Evolutionary conservation across 2,329 filamentous ascomycete genomes (phyloP), one percentile per base, ranked within the genome.

Genomic region (Tolypocladium guangdongense): DNA sequence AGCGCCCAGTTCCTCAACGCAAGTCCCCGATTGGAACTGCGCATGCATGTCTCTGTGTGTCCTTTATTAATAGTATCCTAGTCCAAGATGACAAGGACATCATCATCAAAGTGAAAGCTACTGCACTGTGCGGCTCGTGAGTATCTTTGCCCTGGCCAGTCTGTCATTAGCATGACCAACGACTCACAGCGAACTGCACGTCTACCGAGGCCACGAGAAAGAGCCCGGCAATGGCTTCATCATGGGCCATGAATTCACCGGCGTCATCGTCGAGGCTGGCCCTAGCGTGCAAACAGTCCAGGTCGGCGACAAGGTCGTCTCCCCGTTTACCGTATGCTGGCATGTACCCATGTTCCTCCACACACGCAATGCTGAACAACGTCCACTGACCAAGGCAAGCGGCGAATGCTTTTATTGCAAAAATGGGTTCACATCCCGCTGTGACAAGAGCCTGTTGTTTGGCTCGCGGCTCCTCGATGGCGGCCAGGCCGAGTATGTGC

Each of bases 181-280:
- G 16, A n/a, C n/a, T n/a, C 38, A n/a, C 22, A 91, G 87, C 64
- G 90, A 96, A 65, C 76, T 96, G 38, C 91, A 96, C 69, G 83
- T 89, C 52, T 96, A 85, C 71, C 86, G 90, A 47, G 91, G 91
- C 37, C 85, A 90, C 62, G 83, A 95, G 64, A 78, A 82, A 64
- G 78, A 82, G 27, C 86, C 83, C 7, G 75, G 70, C 1, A 81
- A 86, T 0, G 80, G 77, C 30, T 82, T 81, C 61, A 78, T 83
- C 53, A 83, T 83, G 86, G 88, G 90, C 55, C 91, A 96, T 66
- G 91, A 96, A 65, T 95, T 95, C 64, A 89, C 88, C 2, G 91
- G 91, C 6, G 78, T 76, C 27, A 81, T 95, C 11, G 78, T 84
- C 36, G 81, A 87, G 57, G 73, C 78, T 46, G 90, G 90, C 0